Evolutionary conservation across 1,284 basidiomycete species (phyloP).

Genomic region (Laetiporus sulphureus): DNA sequence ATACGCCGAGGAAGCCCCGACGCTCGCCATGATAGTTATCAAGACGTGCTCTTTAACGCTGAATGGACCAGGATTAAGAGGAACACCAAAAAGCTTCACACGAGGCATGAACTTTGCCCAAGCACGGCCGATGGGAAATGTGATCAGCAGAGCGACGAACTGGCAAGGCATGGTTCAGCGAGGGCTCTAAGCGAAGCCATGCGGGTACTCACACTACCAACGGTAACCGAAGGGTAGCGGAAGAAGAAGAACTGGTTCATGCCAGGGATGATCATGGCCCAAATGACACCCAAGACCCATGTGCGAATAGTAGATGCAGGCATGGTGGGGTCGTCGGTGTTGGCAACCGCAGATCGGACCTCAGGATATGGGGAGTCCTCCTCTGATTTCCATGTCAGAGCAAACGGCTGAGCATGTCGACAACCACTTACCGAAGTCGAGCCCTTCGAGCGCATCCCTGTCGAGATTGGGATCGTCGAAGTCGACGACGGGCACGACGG

Average conservation of each 20-base stretch:
- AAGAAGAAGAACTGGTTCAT: conserved; percentile 42
- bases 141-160: conserved; percentile 57
- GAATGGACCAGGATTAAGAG: conserved; percentile 68
- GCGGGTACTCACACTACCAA: conserved; percentile 19
- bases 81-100: conserved; percentile 29
- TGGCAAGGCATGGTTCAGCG: conserved; percentile 19
- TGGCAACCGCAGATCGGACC: conserved; percentile 60
- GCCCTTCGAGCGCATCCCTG: conserved; percentile 23
- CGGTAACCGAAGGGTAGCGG: conserved; percentile 28
- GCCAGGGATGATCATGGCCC: conserved; percentile 37
- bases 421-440: conserved; percentile 18
- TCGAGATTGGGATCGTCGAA: conserved; percentile 51
- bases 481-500: conserved; percentile 24
- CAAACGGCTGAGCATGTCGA: neutral
- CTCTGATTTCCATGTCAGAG: conserved; percentile 16
- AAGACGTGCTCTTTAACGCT: conserved; percentile 67
- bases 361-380: conserved; percentile 57
- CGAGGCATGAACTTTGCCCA: conserved; percentile 56
- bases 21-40: conserved; percentile 74
- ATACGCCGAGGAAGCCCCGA: conserved; percentile 55
- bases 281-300: conserved; percentile 49
- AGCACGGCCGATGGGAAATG: conserved; percentile 55
- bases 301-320: conserved; percentile 52
- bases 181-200: neutral
- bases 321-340: conserved; percentile 57